Percentiles rank a stretch among this genome's conserved stretches.
Conservation (phyloP, 768 basidiomycete genomes). For the Tubosaeta brunneosetosa region DNA sequence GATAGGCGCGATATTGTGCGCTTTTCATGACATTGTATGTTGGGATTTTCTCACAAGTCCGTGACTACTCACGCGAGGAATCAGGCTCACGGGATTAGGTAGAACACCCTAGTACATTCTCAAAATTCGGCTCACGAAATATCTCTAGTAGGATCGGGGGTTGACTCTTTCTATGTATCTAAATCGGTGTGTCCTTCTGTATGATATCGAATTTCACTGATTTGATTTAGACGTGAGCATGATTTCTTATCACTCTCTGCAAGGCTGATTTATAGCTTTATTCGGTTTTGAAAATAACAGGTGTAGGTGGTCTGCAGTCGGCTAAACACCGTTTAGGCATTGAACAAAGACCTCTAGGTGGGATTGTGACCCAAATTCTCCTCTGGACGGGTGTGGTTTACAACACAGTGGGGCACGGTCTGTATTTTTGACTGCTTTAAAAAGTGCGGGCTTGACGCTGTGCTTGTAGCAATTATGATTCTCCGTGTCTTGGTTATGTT, state of each 20-base stretch:
- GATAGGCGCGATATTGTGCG: too few relatives aligned
- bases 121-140: background rate
- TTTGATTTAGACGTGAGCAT: conserved; percentile 6
- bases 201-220: background rate
- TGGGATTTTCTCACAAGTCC: background rate
- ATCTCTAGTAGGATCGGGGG: conserved; percentile 1
- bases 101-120: background rate
- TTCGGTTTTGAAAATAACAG: background rate
- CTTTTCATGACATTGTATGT: background rate
- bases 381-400: background rate
- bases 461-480: too few relatives aligned
- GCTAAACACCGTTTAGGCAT: background rate
- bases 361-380: background rate
- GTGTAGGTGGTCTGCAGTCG: background rate
- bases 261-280: background rate
- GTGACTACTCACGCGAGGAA: background rate
- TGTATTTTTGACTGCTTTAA: background rate
- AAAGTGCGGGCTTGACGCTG: too few relatives aligned
- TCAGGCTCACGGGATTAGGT: conserved; percentile 3
- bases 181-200: background rate
- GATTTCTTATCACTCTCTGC: too few relatives aligned
- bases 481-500: conserved; percentile 12
- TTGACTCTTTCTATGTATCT: too few relatives aligned
- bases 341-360: background rate
- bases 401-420: background rate